Base-by-base conservation (phyloP, 345 rosid species). In the Brassica juncea region DNA sequence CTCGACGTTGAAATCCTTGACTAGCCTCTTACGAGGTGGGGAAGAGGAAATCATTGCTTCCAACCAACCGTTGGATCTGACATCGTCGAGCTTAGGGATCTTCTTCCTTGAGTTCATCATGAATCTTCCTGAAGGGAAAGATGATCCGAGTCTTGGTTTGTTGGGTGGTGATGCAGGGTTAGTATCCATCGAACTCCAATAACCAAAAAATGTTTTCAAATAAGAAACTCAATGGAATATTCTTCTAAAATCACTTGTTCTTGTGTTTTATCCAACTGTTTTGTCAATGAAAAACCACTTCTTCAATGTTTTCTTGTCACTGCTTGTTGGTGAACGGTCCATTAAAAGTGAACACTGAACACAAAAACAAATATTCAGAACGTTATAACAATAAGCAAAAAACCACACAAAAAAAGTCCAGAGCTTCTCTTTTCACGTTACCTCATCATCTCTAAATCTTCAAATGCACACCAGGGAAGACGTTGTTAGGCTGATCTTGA, bases 21-120 rank as follows among this genome's bases (percentile, higher is more conserved):
- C 73, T 6, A 86, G 78, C 85, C 85, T 92, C 80, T 94, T 94
- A 14, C 90, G 93, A 52, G 99, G 95, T 69, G 99, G 99, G 12
- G 98, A 94, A 3, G 99, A 94, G 3, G 99, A 90, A 75, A 84
- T 91, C 99, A 94, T 94, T 61, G 97, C 94, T 66, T 94, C 97
- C 11, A 94, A 86, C 97, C 98, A 94, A 12, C 95, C 98, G 63
- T 90, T 92, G 10, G 92, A 91, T 60, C 86, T 74, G 81, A 94
- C 99, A 82, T 94, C 99, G 74, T 94, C 97, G 0, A 90, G 80
- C 81, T 87, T 89, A 30, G 85, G 86, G 10, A 88, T 85, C 83
- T 90, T 94, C 73, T 82, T 92, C 78, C 90, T 71, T 12, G 92
- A 85, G 31, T 80, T 61, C 21, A 76, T 82, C 9, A 86, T 70